Evolutionary conservation across 495 filamentous ascomycete species (phyloP).

Genomic region (Neurospora sp.): DNA sequence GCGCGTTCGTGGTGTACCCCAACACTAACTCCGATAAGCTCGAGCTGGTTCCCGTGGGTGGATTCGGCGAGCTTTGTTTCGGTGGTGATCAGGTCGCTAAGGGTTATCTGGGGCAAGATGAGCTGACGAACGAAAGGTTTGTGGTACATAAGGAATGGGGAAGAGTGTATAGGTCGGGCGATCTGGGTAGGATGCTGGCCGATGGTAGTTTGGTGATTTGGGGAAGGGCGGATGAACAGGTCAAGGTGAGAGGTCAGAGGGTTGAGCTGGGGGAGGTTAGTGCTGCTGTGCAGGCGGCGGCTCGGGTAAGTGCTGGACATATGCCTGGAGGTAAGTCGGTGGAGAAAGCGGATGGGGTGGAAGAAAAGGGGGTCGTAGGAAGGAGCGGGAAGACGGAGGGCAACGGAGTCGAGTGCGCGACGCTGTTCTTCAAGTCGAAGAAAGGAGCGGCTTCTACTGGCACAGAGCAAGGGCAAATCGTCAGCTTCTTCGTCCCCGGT

Average conservation of each 20-base stretch:
- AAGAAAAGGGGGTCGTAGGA: conserved; percentile 9
- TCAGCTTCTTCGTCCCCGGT: conserved; percentile 48
- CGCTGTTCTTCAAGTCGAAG: conserved; percentile 32
- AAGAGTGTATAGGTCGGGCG: conserved; percentile 60
- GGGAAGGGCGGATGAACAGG: conserved; percentile 69
- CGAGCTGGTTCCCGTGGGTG: conserved; percentile 50
- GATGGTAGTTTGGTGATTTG: conserved; percentile 62
- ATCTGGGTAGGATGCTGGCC: conserved; percentile 59
- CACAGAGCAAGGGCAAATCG: conserved; percentile 32
- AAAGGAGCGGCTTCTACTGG: conserved; percentile 4
- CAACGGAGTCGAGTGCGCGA: conserved; percentile 28
- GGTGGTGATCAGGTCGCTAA: conserved; percentile 69
- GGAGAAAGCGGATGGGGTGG: conserved; percentile 20
- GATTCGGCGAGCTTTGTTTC: conserved; percentile 69
- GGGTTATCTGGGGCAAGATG: conserved; percentile 56
- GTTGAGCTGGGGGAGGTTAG: conserved; percentile 75
- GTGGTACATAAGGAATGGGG: conserved; percentile 56
- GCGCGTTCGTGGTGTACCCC: conserved; percentile 51
- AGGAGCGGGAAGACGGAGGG: not conserved
- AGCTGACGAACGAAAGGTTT: conserved; percentile 48
- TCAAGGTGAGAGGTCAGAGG: conserved; percentile 72
- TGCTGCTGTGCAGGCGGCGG: conserved; percentile 30
- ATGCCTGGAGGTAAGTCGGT: not conserved
- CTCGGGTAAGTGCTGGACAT: not conserved
- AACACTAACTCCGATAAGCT: conserved; percentile 14